These are phyloP conservation scores for Scedosporium apiospermum DNA, from an alignment of 2,329 filamentous ascomycete species.

Conservation along the genomic window DNA sequence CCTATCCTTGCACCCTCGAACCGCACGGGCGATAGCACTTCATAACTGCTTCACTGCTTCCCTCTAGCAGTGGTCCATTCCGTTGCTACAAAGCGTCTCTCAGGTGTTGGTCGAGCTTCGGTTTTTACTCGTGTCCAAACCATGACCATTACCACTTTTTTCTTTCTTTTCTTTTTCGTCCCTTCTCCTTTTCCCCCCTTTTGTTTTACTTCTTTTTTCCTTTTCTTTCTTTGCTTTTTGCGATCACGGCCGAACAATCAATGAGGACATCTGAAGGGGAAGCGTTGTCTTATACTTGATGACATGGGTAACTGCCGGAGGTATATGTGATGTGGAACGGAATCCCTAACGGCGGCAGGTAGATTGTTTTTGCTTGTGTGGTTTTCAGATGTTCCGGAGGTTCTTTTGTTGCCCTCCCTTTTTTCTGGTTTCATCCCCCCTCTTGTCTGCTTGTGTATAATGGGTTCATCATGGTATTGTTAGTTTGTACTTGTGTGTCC, in stretches of 20 bases:
- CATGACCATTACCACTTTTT: no score
- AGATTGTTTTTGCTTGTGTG: neutral
- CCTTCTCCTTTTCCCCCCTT: no score
- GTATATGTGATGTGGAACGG: neutral
- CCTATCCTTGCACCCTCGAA: no score
- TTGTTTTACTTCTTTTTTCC: no score
- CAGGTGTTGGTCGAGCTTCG: no score
- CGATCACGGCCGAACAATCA: neutral
- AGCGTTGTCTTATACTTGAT: neutral
- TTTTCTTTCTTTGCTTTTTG: neutral
- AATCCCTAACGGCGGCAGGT: neutral
- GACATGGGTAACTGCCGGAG: neutral
- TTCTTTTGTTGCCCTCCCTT: neutral
- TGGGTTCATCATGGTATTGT: neutral
- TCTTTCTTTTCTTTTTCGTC: no score
- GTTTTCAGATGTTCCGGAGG: neutral
- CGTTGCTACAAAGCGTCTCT: no score
- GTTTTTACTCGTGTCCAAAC: no score
- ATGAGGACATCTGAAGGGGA: neutral
- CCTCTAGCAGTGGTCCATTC: no score
- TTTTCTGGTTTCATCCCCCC: neutral
- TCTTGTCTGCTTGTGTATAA: slow-evolving; percentile 8
- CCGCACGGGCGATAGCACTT: no score
- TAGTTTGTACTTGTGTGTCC: neutral
- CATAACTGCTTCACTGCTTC: no score